Conservation (phyloP, 1,284 basidiomycete genomes). For the Erythrobasidium hasegawianum region DNA sequence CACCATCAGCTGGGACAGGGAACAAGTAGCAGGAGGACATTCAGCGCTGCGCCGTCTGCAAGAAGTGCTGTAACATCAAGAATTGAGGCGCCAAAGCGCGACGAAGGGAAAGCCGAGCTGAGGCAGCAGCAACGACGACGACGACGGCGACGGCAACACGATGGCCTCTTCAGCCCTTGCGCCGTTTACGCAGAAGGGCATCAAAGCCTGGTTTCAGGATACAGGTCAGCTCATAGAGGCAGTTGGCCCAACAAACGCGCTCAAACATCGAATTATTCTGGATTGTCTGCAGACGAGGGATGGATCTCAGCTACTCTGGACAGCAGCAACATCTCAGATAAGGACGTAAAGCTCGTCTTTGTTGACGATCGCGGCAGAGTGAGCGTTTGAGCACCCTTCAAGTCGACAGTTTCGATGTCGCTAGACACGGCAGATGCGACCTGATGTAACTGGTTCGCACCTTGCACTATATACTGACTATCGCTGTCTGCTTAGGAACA, state of each 20-base stretch:
- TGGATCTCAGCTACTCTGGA: slow-evolving; percentile 31
- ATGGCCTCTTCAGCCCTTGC: slow-evolving; percentile 2
- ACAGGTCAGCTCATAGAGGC: slow-evolving; percentile 6
- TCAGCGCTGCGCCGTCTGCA: no score
- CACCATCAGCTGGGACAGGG: no score
- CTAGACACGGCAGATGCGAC: not conserved
- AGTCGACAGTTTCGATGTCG: not conserved
- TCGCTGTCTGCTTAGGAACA: not conserved
- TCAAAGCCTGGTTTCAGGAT: slow-evolving; percentile 29
- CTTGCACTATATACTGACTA: not conserved
- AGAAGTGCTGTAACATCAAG: no score
- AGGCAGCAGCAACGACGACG: slow-evolving; percentile 7
- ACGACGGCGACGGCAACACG: slow-evolving; percentile 7
- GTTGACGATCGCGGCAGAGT: slow-evolving; percentile 26
- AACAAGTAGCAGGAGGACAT: no score
- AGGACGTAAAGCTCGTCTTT: slow-evolving; percentile 29
- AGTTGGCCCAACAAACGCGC: not conserved
- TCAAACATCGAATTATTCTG: not conserved
- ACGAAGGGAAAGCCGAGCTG: not conserved
- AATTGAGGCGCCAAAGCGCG: no score
- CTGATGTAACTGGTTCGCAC: not conserved
- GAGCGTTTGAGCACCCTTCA: not conserved
- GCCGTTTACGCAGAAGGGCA: slow-evolving; percentile 24
- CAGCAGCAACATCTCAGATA: slow-evolving; percentile 16
- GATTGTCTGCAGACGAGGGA: slow-evolving; percentile 19